Evolutionary conservation across 192 early-diverging fungal species (phyloP).

Genomic region (Umbelopsis sp.): DNA sequence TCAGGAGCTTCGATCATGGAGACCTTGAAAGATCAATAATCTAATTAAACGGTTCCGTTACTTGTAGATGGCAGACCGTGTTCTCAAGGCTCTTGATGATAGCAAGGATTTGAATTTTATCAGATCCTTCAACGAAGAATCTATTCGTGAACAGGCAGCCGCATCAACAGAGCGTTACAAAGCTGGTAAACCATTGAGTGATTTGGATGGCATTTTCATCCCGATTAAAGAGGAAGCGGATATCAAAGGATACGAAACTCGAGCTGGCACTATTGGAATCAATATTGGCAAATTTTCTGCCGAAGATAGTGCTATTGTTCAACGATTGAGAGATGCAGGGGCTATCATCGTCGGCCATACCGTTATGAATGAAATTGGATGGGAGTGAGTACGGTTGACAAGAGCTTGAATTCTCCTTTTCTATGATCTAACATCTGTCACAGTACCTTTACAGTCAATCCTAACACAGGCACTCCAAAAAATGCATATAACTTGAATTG

Average conservation of each 20-base stretch:
- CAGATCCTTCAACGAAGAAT: conserved; percentile 29
- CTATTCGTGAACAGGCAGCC: conserved; percentile 51
- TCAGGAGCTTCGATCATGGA: not conserved
- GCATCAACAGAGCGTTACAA: conserved; percentile 59
- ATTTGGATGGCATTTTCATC: conserved; percentile 77
- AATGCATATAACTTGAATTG: conserved; percentile 63
- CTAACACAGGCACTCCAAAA: conserved; percentile 54
- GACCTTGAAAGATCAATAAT: not conserved
- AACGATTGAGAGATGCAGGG: conserved; percentile 55
- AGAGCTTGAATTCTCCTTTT: not conserved
- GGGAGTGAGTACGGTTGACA: conserved; percentile 32
- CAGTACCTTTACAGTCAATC: conserved; percentile 66
- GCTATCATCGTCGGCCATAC: conserved; percentile 70
- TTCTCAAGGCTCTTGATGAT: conserved; percentile 28
- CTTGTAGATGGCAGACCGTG: conserved; percentile 35
- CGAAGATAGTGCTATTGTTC: conserved; percentile 52
- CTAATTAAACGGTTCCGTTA: not conserved
- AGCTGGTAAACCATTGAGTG: conserved; percentile 46
- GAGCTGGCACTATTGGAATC: conserved; percentile 64
- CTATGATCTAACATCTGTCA: not conserved
- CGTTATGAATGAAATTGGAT: conserved; percentile 77
- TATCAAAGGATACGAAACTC: conserved; percentile 51
- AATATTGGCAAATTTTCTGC: conserved; percentile 46
- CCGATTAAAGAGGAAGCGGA: conserved; percentile 76
- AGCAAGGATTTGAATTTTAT: conserved; percentile 26